phyloP scores from a whole-genome alignment of 2,329 filamentous ascomycete genomes.

The Aspergillus puulaauensis region DNA sequence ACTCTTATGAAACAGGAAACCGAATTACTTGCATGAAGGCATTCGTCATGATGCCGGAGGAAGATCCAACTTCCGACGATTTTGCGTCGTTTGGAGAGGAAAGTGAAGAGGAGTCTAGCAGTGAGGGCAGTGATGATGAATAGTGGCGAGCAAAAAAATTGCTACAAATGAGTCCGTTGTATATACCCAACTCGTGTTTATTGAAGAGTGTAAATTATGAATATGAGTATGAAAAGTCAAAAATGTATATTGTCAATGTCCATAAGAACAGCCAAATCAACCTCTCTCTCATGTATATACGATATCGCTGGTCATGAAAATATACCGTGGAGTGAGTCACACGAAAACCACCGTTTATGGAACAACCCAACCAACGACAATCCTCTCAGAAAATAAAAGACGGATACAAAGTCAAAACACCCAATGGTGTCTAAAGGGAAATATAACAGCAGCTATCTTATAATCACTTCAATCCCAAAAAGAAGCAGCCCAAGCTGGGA shows the following conservation, averaged over 20 bases:
- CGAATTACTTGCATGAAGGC: slow-evolving; percentile 85
- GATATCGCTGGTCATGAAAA: not conserved
- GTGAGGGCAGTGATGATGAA: slow-evolving; percentile 30
- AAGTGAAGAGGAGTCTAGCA: slow-evolving; percentile 20
- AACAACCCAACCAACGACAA: not conserved
- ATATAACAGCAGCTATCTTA: not conserved
- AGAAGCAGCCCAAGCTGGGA: not conserved
- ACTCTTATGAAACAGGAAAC: slow-evolving; percentile 79
- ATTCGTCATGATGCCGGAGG: slow-evolving; percentile 75
- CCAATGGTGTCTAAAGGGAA: not conserved
- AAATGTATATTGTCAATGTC: not conserved
- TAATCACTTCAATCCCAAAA: not conserved
- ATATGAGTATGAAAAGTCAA: not conserved
- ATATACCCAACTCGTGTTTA: slow-evolving; percentile 23
- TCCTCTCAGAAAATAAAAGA: not conserved
- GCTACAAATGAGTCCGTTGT: slow-evolving; percentile 3
- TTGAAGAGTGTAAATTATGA: slow-evolving; percentile 13
- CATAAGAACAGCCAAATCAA: not conserved
- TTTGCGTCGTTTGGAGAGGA: slow-evolving; percentile 31
- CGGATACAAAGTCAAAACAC: not conserved
- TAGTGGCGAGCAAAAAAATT: slow-evolving; percentile 7
- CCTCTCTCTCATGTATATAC: not conserved
- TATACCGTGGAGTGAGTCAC: not conserved
- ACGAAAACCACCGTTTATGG: not conserved
- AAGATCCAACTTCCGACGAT: slow-evolving; percentile 54